Evolutionary conservation across 345 rosid species (phyloP), one percentile per base, ranked within the genome.

Genomic region (Hirschfeldia incana): DNA sequence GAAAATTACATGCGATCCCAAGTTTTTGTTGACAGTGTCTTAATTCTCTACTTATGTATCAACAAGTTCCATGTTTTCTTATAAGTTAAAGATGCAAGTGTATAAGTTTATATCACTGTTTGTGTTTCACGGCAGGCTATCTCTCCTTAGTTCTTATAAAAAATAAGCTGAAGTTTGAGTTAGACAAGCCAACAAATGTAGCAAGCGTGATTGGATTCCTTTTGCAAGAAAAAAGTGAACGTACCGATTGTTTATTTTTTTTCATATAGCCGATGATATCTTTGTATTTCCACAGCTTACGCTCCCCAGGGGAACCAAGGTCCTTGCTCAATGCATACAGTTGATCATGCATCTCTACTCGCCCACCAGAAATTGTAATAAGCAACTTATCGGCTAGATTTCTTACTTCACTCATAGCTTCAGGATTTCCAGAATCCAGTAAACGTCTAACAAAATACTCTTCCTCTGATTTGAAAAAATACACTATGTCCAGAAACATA

Each of bases 401-500:
- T 12, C 7, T 67, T 6, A 67, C 32, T 44, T 67, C 37, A 67
- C 72, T 46, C 59, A 11, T 1, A 46, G 32, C 2, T 4, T 46
- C 59, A 46, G 21, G 16, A 44, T 44, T 13, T 44, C 26, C 57
- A 3, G 59, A 44, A 67, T 67, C 59, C 21, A 67, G 11, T 8
- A 67, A 0, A 21, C 59, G 12, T 13, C 72, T 27, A 27, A 67
- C 71, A 34, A 0, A 1, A 3, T 72, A 17, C 15, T 11, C 44
- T 1, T 51, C 13, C 8, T 27, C 37, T 2, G 81, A 72, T 12
- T n/a, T 78, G 9, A 81, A 81, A 49, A 83, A 81, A 28, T 70
- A 75, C 9, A 78, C 85, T 11, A 85, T 70, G 58, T 83, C 86
- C 1, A 81, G 73, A 76, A 85, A 85, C 1, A 79, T 63, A 49